Base-by-base conservation (phyloP, 768 basidiomycete species). In the Lactarius pseudohatsudake region DNA sequence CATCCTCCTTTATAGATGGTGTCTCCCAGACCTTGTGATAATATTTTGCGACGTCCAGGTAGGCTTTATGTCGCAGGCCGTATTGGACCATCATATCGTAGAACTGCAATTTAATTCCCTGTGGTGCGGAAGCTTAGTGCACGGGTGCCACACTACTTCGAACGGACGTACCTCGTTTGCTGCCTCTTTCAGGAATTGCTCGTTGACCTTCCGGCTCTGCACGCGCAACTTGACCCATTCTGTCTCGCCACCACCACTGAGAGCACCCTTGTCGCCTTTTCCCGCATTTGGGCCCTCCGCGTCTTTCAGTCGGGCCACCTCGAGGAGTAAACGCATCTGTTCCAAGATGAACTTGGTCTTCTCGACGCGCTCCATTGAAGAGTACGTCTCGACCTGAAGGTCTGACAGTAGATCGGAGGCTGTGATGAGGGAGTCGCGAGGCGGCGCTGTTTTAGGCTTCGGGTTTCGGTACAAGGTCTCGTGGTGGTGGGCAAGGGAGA, bases 11-110 rank as follows among this genome's bases (percentile, higher is more conserved):
- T 78, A 99, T 89, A 56, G 92, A 89, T 7, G 95, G 92, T 16
- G 96, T 98, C 75, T 97, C 95, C 93, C 95, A 98, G 47, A 99
- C 90, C 74, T 95, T 95, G 79, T 96, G 84, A 75, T 95, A 98
- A 72, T 96, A 88, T 75, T 96, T 96, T 45, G 94, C 94, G 8
- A 92, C 94, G 70, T 98, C 96, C 22, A 99, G 85, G 75, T 97
- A 98, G 30, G 87, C 84, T 67, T 84, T 85, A 69, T 90, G 85
- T 69, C 92, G 90, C 18, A 99, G 81, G 26, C 93, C 93, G 72
- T 94, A 89, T 77, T 95, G 91, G 62, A 98, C 96, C 92, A 98
- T 96, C 68, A 99, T 81, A 71, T 96, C 89, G 76, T 98, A 98
- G 76, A 88, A 98, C 74, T 92, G 94, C 73, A 98, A 85, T 81